A percentile compares a stretch with the other conserved stretches of the same genome.
Conservation (phyloP, 305 asterid genomes). For the Ajuga reptans region DNA sequence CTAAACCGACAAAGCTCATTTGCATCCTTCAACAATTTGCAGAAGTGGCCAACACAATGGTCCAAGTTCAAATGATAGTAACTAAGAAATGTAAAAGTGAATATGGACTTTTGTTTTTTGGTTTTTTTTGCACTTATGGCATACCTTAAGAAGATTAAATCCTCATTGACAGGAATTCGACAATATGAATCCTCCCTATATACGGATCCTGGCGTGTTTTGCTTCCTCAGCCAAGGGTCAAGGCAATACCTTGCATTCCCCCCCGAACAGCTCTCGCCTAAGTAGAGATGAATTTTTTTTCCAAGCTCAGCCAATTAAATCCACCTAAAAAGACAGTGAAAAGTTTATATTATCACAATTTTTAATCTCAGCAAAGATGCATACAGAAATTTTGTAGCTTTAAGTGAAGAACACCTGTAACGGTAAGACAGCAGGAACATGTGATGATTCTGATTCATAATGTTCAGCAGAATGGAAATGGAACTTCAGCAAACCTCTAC, state of each 20-base stretch:
- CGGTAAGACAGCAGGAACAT: not conserved
- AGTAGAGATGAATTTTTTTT: not conserved
- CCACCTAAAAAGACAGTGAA: not conserved
- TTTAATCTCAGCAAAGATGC: not conserved
- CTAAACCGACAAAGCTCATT: not conserved
- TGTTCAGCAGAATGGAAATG: not conserved
- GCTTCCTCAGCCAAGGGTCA: conserved; percentile 8
- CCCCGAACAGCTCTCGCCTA: conserved; percentile 2
- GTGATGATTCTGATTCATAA: not conserved
- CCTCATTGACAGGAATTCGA: conserved; percentile 1
- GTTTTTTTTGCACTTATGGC: not conserved
- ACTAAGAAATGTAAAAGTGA: not conserved
- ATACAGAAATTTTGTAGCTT: not conserved
- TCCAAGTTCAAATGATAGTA: not conserved
- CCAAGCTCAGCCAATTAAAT: not conserved
- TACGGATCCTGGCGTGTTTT: not conserved
- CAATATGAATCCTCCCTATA: not conserved
- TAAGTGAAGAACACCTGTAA: not conserved
- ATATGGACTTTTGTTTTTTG: not conserved
- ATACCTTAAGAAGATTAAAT: not conserved
- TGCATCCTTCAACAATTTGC: not conserved
- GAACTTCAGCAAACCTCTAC: too few relatives aligned
- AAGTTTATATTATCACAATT: not conserved
- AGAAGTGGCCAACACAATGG: not conserved
- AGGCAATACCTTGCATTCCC: conserved; percentile 5